Evolutionary conservation across 768 basidiomycete genomes (phyloP), one percentile per base, ranked within the genome.

Genomic region (Flagelloscypha sp.): DNA sequence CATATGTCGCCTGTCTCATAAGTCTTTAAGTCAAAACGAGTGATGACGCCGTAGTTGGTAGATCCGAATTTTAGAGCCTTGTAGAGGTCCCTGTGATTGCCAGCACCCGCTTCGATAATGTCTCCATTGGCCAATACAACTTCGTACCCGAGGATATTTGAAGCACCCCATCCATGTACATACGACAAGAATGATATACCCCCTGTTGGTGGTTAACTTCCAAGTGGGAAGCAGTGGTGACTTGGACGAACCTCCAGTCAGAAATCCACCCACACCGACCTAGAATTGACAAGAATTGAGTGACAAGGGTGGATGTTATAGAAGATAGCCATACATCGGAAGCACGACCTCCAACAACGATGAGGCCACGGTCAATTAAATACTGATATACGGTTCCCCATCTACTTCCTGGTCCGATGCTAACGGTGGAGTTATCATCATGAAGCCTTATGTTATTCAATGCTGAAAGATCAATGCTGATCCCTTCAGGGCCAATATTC

Each of bases 1-100:
- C 48, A 48, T 3, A 48, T 38, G 8, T 37, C 40, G 4, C 33
- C 15, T 7, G 43, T 36, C 10, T 45, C 33, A 19, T 37, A 47
- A 5, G 49, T 50, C 8, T 32, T 17, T 39, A 47, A 44, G 15
- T 46, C 45, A 36, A 48, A 51, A 21, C 47, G 49, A 6, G 49
- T 51, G 7, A 51, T 42, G 16, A 51, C 29, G 5, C 33, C 49
- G 30, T 40, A 51, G 29, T 50, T 50, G 11, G 47, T 50, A 23
- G 44, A 46, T 19, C 49, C 49, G 15, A 42, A 30, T 25, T 46
- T 46, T 24, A 50, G 40, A 9, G 45, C 49, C 47, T 42, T 40
- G 30, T 41, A 48, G 6, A 50, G 32, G 30, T 46, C 40, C 5
- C 45, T 27, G 16, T 42, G 34, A 4, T 24, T 18, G 2, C 38